These are phyloP conservation scores for Rhynchosporium agropyri DNA, from an alignment of 2,329 filamentous ascomycete genomes.

Conservation along the genomic window DNA sequence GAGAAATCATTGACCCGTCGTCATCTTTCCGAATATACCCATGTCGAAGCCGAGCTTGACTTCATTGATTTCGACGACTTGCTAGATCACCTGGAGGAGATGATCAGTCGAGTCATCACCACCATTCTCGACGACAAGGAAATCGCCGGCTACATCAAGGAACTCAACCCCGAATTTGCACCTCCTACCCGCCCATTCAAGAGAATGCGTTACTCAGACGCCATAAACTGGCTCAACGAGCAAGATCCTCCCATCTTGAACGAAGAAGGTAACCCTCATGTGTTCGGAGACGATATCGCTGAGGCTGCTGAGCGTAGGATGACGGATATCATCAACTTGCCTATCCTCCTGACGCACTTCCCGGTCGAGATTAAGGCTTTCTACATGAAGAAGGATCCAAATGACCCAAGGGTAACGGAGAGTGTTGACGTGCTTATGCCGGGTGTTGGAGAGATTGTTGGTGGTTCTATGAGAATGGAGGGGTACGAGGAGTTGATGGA, in stretches of 20 bases:
- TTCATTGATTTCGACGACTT: constrained; percentile 93
- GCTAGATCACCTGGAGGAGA: constrained; percentile 80
- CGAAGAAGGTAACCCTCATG: constrained; percentile 87
- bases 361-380: constrained; percentile 97
- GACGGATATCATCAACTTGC: constrained; percentile 94
- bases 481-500: constrained; percentile 86
- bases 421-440: constrained; percentile 87
- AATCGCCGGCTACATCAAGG: constrained; percentile 73
- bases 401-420: constrained; percentile 85
- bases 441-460: constrained; percentile 94
- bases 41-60: constrained; percentile 94
- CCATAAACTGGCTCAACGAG: constrained; percentile 89
- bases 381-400: constrained; percentile 91
- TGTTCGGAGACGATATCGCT: constrained; percentile 96
- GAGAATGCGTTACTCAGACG: constrained; percentile 93
- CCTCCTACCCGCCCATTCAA: constrained; percentile 82
- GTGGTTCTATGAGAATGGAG: constrained; percentile 95
- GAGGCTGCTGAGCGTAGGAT: constrained; percentile 95
- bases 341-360: constrained; percentile 97
- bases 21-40: constrained; percentile 94
- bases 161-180: constrained; percentile 89
- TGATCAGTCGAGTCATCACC: constrained; percentile 66
- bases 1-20: constrained; percentile 94
- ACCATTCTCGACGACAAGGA: constrained; percentile 72
- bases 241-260: constrained; percentile 81